Conservation (phyloP, 2,329 filamentous ascomycete species). For the Paradendryphiella salina region DNA sequence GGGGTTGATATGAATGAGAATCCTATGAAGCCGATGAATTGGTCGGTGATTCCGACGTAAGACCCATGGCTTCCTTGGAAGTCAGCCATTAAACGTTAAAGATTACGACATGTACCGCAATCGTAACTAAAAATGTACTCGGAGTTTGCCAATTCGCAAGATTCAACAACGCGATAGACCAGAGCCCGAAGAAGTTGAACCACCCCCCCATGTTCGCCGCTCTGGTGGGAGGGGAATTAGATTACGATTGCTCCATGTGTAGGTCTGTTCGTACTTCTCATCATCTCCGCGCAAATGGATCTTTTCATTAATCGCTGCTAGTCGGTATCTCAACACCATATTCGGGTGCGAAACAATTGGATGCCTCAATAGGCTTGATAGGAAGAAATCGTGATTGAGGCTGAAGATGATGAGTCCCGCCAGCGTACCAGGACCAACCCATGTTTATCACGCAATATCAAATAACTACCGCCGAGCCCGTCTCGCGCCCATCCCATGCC, state of each 20-base stretch:
- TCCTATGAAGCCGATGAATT: constrained; percentile 43
- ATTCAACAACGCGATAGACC: constrained; percentile 49
- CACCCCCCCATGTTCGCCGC: constrained; percentile 49
- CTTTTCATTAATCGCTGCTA: constrained; percentile 38
- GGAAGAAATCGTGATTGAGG: neutral
- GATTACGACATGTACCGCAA: neutral
- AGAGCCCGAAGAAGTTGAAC: constrained; percentile 51
- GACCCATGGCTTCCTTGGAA: constrained; percentile 46
- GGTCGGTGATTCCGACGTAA: constrained; percentile 51
- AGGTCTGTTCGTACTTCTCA: constrained; percentile 52
- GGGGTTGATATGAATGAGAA: constrained; percentile 48
- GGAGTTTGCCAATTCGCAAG: constrained; percentile 55
- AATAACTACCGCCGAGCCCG: neutral
- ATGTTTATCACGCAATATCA: neutral
- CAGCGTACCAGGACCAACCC: neutral
- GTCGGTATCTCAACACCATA: constrained; percentile 15
- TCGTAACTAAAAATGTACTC: constrained; percentile 50
- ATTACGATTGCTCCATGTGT: constrained; percentile 49
- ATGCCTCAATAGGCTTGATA: neutral
- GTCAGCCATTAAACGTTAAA: constrained; percentile 4
- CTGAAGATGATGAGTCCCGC: neutral
- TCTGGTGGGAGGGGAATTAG: constrained; percentile 46
- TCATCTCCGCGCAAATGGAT: constrained; percentile 48
- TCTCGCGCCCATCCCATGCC: neutral
- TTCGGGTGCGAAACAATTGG: neutral